Evolutionary conservation across 75 land plant genomes (phyloP).

Genomic region (Ceratopteris richardii): DNA sequence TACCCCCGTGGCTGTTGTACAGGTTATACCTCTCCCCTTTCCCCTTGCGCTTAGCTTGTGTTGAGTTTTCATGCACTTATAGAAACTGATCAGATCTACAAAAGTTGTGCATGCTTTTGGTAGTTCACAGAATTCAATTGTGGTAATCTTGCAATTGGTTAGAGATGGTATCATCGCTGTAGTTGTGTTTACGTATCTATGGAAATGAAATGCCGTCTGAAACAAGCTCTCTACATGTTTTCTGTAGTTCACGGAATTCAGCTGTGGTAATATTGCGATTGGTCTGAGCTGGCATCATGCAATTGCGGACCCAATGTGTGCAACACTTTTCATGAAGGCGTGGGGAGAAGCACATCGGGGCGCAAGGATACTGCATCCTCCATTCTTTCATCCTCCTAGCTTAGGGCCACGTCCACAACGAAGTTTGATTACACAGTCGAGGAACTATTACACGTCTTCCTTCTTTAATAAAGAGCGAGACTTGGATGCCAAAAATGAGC

Average conservation of each 20-base stretch:
- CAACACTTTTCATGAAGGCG: constrained; percentile 32
- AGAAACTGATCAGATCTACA: no score
- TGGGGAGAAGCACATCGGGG: constrained; percentile 36
- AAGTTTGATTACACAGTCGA: constrained; percentile 3
- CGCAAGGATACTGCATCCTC: constrained; percentile 29
- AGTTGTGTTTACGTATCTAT: neutral
- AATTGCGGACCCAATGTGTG: constrained; percentile 41
- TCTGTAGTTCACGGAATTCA: constrained; percentile 43
- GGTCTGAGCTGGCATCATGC: constrained; percentile 58
- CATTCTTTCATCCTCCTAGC: constrained; percentile 25
- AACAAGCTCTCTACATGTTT: no score
- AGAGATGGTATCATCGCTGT: no score
- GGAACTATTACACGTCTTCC: constrained; percentile 16
- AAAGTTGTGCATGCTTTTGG: no score
- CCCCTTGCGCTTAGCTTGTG: no score
- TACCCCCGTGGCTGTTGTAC: neutral
- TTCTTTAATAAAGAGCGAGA: constrained; percentile 7
- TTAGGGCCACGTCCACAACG: constrained; percentile 7
- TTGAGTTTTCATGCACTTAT: no score
- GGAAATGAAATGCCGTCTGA: neutral
- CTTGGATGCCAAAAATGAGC: constrained; percentile 10
- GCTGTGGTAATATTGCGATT: constrained; percentile 37
- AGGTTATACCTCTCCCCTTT: no score
- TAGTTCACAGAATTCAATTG: no score
- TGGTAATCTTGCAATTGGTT: no score